Conservation (phyloP, 306 rosid species). For the Lathyrus oleraceus region DNA sequence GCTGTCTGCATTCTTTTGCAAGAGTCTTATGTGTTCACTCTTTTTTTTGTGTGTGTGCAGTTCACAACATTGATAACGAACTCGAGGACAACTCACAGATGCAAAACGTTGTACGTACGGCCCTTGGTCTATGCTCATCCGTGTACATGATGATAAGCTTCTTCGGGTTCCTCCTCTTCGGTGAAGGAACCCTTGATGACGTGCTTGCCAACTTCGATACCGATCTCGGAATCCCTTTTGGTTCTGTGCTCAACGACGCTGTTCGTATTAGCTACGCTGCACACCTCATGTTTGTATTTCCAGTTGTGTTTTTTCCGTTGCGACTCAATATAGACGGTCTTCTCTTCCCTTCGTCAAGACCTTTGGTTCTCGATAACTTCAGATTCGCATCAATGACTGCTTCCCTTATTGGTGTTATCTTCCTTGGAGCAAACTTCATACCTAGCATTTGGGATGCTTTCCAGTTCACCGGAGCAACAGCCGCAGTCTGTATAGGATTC, state of each 20-base stretch:
- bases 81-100: conserved; percentile 84
- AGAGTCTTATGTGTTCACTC: background rate
- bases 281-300: conserved; percentile 93
- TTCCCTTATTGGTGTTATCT: conserved; percentile 44
- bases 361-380: conserved; percentile 66
- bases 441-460: conserved; percentile 80
- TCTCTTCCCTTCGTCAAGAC: conserved; percentile 63
- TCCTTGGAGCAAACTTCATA: conserved; percentile 66
- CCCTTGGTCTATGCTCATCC: conserved; percentile 74
- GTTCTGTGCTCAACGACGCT: conserved; percentile 75
- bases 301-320: conserved; percentile 82
- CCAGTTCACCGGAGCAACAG: conserved; percentile 60
- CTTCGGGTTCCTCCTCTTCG: conserved; percentile 85
- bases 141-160: conserved; percentile 83
- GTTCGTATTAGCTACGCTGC: conserved; percentile 90
- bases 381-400: conserved; percentile 71
- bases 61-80: conserved; percentile 89
- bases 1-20: background rate
- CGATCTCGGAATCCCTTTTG: conserved; percentile 78
- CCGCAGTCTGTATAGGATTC: conserved; percentile 52
- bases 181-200: conserved; percentile 84
- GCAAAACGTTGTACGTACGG: conserved; percentile 66
- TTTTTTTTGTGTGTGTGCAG: conserved; percentile 50
- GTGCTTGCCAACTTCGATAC: conserved; percentile 92
- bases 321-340: conserved; percentile 87